Percentiles rank a stretch among this genome's conserved stretches.
Evolutionary conservation across 23 red algal genomes (phyloP).

Genomic region (Pyropia haitanensis): DNA sequence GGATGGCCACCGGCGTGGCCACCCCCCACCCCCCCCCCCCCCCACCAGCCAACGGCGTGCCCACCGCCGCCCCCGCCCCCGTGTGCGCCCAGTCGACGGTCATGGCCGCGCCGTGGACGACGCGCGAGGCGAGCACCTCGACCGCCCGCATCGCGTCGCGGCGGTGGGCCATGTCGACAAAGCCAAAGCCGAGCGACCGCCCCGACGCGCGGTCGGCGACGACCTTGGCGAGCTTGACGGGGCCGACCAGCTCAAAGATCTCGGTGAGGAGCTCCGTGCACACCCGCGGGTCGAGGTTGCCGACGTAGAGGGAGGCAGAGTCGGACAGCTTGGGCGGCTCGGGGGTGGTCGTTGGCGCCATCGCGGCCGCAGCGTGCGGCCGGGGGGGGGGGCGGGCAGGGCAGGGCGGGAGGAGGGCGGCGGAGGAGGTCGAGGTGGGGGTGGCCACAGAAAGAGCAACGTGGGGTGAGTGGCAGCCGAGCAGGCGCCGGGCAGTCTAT

Average conservation of each 20-base stretch:
- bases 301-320: conserved; percentile 54
- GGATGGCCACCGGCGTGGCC: conserved; percentile 4
- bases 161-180: conserved; percentile 75
- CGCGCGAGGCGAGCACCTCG: conserved; percentile 54
- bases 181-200: conserved; percentile 57
- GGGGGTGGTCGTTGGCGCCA: neutral
- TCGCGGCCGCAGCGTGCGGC: neutral
- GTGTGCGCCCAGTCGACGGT: conserved; percentile 85
- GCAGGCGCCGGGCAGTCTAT: too few species aligned
- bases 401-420: neutral
- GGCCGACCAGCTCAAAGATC: conserved; percentile 66
- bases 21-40: neutral
- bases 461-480: too few species aligned
- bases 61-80: conserved; percentile 14
- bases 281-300: conserved; percentile 73
- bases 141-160: conserved; percentile 53
- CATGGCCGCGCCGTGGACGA: conserved; percentile 55
- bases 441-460: too few species aligned
- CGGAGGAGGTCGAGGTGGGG: neutral
- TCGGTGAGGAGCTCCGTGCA: conserved; percentile 71
- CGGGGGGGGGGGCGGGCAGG: neutral
- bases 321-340: neutral
- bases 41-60: neutral
- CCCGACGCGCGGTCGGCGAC: conserved; percentile 70
- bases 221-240: conserved; percentile 62